Conservation (phyloP, 2,329 filamentous ascomycete genomes). For the Fusarium tjaetaba region DNA sequence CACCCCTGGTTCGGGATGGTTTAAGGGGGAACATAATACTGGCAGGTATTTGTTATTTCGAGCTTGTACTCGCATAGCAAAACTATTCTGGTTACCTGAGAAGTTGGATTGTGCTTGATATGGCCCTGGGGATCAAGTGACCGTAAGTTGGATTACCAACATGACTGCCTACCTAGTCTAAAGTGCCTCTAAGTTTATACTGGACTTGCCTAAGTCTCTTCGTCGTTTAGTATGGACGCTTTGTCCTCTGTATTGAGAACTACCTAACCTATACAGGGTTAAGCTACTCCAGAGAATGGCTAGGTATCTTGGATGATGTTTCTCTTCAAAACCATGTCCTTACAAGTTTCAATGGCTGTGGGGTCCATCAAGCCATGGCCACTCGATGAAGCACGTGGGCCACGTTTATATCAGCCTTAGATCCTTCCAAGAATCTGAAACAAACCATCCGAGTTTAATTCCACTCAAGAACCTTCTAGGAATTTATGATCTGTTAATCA, state of each 20-base stretch:
- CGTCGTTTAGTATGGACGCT: not conserved
- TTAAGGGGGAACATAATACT: not conserved
- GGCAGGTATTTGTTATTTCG: not conserved
- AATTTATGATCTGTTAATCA: not conserved
- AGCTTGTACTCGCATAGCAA: too few species aligned
- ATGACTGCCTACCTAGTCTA: too few species aligned
- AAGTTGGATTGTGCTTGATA: not conserved
- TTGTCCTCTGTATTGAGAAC: too few species aligned
- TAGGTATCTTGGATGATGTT: too few species aligned
- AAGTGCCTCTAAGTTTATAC: not conserved
- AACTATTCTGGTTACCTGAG: not conserved
- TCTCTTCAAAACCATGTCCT: not conserved
- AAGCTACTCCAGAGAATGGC: rapidly evolving
- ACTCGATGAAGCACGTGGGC: constrained; percentile 2
- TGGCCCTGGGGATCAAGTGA: not conserved
- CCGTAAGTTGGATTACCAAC: not conserved
- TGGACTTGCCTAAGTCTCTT: not conserved
- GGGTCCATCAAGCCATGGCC: not conserved
- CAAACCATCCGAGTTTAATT: not conserved
- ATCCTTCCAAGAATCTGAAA: not conserved
- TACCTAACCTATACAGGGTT: not conserved
- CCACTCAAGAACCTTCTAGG: too few species aligned
- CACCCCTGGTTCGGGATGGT: not conserved
- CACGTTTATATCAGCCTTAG: not conserved
- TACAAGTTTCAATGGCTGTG: not conserved